Evolutionary conservation across 177 flowering plant genomes (phyloP), one percentile per base, ranked within the genome.

Genomic region (Vitis hybrid): DNA sequence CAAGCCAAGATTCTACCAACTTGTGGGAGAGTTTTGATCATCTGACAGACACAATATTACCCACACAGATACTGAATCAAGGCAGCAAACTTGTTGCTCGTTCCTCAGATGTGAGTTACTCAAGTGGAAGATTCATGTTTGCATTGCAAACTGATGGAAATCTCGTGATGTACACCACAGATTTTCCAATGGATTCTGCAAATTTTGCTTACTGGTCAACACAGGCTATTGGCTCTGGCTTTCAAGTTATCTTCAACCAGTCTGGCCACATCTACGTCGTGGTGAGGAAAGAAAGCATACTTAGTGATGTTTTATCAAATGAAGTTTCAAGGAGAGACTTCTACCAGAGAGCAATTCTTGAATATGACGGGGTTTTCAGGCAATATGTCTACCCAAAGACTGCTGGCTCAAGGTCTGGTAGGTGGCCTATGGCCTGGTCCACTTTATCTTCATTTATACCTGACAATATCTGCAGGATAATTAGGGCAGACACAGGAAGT

Each of bases 91-190:
- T 85, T 7, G 29, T 57, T 51, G 69, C 83, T 52, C 74, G 79
- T 0, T 60, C 13, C 53, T 19, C 79, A 5, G 75, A 76, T 15
- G 63, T 31, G 9, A 79, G 78, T 64, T 82, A 71, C 64, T 71
- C 86, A 0, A 66, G 22, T 5, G 86, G 90, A 45, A 82, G 78
- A 56, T 85, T 82, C 68, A 55, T 63, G 68, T 67, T 84, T 0
- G 7, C 15, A 0, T 4, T 87, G 53, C 76, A 62, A 18, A 1
- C 1, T 1, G 82, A 82, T 49, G 86, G 86, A 6, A 78, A 86
- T 60, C 82, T 83, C 6, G 81, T 76, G 10, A 76, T 83, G 3
- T 65, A 65, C 51, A 61, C 85, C 0, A 64, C 56, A 5, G 13
- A 9, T 53, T 55, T 60, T n/a, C 80, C 76, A 0, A 26, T 51